Percentiles rank a stretch among this genome's conserved stretches.
phyloP scores from a whole-genome alignment of 2,329 filamentous ascomycete genomes.

The Xylariaceae sp. region DNA sequence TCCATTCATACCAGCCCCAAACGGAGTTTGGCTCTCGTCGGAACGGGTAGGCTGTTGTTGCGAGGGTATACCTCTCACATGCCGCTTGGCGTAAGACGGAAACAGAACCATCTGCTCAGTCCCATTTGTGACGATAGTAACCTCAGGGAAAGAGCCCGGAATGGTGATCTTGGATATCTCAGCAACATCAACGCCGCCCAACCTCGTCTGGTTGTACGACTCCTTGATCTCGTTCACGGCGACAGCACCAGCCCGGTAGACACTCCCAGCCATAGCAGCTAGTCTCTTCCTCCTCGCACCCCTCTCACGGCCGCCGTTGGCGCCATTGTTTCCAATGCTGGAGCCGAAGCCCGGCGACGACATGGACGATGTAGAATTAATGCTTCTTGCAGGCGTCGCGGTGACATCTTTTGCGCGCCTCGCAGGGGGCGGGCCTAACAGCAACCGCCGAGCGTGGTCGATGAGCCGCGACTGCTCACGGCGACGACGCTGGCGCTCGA shows the following conservation, averaged over 20 bases:
- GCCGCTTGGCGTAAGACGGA: conserved; percentile 81
- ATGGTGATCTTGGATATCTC: conserved; percentile 45
- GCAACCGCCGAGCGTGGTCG: conserved; percentile 44
- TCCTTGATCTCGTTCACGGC: conserved; percentile 56
- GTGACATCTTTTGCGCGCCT: conserved; percentile 34
- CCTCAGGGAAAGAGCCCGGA: conserved; percentile 76
- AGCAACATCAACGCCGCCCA: conserved; percentile 33
- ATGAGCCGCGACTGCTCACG: conserved; percentile 44
- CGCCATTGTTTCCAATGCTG: conserved; percentile 35
- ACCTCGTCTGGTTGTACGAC: conserved; percentile 52
- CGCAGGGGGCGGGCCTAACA: conserved; percentile 36
- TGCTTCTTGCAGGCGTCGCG: conserved; percentile 24
- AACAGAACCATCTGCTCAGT: conserved; percentile 93
- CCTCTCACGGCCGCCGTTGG: conserved; percentile 46
- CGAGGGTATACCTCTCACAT: conserved; percentile 45
- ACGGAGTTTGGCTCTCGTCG: conserved; percentile 35
- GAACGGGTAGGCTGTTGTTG: conserved; percentile 29
- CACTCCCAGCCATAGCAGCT: conserved; percentile 55
- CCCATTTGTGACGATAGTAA: conserved; percentile 71
- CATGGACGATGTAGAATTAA: conserved; percentile 28
- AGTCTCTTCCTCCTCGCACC: conserved; percentile 75
- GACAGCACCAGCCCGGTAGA: conserved; percentile 52
- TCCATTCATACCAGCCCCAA: conserved; percentile 48
- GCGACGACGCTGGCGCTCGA: conserved; percentile 56
- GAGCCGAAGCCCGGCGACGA: conserved; percentile 28